These are phyloP conservation scores for Magnaporthiopsis incrustans DNA, from an alignment of 2,329 filamentous ascomycete species.

Conservation along the genomic window DNA sequence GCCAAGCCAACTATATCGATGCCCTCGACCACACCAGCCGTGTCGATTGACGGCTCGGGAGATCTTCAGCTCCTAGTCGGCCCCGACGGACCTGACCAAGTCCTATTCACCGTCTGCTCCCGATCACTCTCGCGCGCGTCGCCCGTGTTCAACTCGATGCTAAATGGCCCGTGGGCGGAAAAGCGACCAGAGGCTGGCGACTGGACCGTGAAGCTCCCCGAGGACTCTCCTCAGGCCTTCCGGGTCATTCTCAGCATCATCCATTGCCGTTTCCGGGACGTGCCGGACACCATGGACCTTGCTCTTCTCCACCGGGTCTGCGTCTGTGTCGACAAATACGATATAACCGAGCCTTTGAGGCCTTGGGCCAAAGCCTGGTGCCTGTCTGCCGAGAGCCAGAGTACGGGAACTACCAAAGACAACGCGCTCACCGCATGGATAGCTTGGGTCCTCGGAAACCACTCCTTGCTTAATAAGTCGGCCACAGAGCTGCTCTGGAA, in stretches of 20 bases:
- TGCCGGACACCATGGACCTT: background rate
- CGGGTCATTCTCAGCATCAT: background rate
- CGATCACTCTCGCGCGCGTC: background rate
- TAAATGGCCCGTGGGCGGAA: background rate
- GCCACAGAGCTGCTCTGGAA: no score
- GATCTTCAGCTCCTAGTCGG: background rate
- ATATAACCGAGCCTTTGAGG: background rate
- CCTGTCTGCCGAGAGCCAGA: background rate
- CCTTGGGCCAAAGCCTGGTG: background rate
- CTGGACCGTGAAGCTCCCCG: background rate
- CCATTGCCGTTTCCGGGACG: background rate
- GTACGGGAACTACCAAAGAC: no score
- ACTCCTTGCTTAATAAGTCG: no score
- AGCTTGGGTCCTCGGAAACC: no score
- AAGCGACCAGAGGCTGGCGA: background rate
- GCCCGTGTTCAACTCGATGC: background rate
- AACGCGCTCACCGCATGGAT: no score
- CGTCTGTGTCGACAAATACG: background rate
- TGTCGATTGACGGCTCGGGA: background rate
- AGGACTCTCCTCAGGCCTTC: background rate
- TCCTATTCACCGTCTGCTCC: background rate
- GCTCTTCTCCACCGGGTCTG: background rate
- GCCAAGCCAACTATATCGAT: slow-evolving; percentile 41
- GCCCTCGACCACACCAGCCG: slow-evolving; percentile 47
- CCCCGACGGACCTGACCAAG: background rate